Evolutionary conservation across 2,329 filamentous ascomycete genomes (phyloP).

Genomic region (Talaromyces verruculosus): DNA sequence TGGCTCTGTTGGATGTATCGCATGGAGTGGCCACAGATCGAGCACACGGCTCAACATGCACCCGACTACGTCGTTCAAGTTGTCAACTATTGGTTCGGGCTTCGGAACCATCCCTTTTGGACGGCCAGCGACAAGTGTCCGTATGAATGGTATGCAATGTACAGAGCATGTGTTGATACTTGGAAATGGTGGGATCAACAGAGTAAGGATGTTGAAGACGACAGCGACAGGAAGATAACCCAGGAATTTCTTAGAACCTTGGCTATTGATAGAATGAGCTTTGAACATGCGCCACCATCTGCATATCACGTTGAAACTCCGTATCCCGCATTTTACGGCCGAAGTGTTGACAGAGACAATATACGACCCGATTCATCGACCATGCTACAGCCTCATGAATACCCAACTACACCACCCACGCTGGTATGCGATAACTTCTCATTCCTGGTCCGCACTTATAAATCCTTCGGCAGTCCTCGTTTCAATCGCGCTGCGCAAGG

Average conservation of each 20-base stretch:
- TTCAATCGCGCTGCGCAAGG: neutral
- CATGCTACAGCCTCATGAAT: neutral
- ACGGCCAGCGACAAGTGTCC: neutral
- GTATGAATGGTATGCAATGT: slow-evolving; percentile 11
- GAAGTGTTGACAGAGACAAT: neutral
- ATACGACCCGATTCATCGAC: neutral
- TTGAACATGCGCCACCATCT: neutral
- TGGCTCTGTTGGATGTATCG: slow-evolving; percentile 17
- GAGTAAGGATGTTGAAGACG: neutral
- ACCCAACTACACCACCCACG: neutral
- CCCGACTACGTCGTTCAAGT: slow-evolving; percentile 9
- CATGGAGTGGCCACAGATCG: slow-evolving; percentile 11
- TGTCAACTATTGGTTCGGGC: slow-evolving; percentile 7
- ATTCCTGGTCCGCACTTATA: neutral
- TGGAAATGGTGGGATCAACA: slow-evolving; percentile 1
- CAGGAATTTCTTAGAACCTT: neutral
- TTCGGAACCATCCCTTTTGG: slow-evolving; percentile 11
- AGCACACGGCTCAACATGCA: neutral
- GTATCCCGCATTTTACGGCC: neutral
- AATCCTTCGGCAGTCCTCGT: neutral
- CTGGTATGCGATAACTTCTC: neutral
- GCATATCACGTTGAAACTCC: neutral
- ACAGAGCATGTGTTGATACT: neutral
- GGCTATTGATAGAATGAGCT: neutral
- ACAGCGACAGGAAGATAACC: neutral